Conservation (phyloP, 139 green algal species). For the Astrephomene gubernaculifera region DNA sequence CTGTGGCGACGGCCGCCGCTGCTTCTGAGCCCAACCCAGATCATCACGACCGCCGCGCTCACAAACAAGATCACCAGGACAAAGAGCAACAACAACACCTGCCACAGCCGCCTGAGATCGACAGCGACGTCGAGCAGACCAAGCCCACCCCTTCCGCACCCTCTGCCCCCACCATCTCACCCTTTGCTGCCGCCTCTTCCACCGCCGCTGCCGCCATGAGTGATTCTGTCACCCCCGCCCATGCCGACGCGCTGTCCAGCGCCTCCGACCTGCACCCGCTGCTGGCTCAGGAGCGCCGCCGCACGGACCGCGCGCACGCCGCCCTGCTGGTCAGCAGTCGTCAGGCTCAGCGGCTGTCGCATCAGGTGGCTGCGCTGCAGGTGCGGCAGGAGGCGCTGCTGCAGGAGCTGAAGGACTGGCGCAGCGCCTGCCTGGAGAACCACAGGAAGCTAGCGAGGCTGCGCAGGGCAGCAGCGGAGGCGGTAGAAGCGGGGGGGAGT, state of each 20-base stretch:
- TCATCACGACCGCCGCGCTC: too few species aligned
- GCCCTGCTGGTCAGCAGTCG: conserved; percentile 29
- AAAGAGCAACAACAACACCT: too few species aligned
- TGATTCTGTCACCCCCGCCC: background rate
- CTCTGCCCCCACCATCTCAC: too few species aligned
- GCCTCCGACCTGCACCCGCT: background rate
- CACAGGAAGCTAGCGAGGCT: background rate
- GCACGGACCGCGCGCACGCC: conserved; percentile 11
- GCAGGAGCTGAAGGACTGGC: conserved; percentile 29
- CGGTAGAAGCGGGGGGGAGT: background rate
- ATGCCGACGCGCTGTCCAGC: background rate
- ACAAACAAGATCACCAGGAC: too few species aligned
- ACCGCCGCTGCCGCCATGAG: too few species aligned
- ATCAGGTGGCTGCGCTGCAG: background rate
- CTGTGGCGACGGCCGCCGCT: too few species aligned
- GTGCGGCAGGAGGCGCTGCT: background rate
- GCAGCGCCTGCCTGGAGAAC: conserved; percentile 7
- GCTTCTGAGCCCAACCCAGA: too few species aligned
- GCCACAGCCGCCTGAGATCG: too few species aligned
- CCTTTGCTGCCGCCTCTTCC: too few species aligned
- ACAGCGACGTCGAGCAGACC: too few species aligned
- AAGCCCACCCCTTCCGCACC: too few species aligned
- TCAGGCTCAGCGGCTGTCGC: conserved; percentile 8
- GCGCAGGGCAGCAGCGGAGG: background rate
- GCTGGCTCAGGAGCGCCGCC: background rate